These are phyloP conservation scores for Paraphoma sp. DNA, from an alignment of 2,329 filamentous ascomycete genomes.

Conservation along the genomic window DNA sequence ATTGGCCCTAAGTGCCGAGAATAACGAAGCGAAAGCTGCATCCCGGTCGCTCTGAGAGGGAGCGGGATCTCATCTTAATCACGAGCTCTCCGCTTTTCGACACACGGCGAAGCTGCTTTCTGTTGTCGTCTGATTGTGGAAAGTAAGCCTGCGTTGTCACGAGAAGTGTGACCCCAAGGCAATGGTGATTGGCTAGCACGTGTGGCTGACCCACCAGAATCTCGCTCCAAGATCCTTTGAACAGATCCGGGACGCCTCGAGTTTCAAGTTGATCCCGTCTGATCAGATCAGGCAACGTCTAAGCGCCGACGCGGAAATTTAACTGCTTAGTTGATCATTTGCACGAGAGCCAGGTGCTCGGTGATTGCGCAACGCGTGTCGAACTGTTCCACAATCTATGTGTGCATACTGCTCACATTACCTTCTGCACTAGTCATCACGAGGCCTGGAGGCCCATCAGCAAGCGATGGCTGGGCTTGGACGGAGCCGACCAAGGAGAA, in stretches of 20 bases:
- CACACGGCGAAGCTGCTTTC: not conserved
- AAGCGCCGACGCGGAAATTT: slow-evolving; percentile 43
- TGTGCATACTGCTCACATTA: slow-evolving; percentile 15
- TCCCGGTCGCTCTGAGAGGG: not conserved
- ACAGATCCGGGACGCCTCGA: slow-evolving; percentile 41
- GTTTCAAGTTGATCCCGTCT: slow-evolving; percentile 44
- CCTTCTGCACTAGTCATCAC: slow-evolving; percentile 15
- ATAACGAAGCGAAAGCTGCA: not conserved
- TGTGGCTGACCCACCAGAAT: slow-evolving; percentile 29
- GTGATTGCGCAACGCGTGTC: slow-evolving; percentile 48
- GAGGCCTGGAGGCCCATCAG: not conserved
- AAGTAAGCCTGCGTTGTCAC: slow-evolving; percentile 9
- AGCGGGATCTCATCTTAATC: slow-evolving; percentile 1
- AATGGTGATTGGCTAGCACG: slow-evolving; percentile 30
- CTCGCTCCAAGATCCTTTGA: slow-evolving; percentile 38
- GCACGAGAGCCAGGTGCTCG: slow-evolving; percentile 45
- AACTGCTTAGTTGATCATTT: slow-evolving; percentile 40
- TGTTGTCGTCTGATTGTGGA: slow-evolving; percentile 7
- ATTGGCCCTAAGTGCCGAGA: not conserved
- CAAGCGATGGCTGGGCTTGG: slow-evolving; percentile 1
- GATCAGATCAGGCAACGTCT: slow-evolving; percentile 37
- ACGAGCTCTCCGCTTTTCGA: not conserved
- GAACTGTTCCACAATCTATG: slow-evolving; percentile 29
- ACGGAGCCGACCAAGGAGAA: slow-evolving; percentile 22
- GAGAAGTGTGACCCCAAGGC: slow-evolving; percentile 6